These are phyloP conservation scores for Paxillus rubicundulus DNA, from an alignment of 768 basidiomycete species.

Conservation along the genomic window DNA sequence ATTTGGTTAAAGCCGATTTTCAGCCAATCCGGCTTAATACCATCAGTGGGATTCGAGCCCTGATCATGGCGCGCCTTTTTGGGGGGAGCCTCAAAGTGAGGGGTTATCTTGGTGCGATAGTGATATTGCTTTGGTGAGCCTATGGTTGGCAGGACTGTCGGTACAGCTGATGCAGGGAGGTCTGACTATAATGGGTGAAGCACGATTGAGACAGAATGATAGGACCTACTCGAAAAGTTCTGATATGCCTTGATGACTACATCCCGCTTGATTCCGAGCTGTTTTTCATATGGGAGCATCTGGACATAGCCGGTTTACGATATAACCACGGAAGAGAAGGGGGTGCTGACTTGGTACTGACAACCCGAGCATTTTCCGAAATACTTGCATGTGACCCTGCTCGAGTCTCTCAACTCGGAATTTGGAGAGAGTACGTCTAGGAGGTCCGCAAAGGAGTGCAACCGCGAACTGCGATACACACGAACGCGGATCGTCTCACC, in stretches of 20 bases:
- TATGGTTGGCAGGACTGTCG: conserved; percentile 68
- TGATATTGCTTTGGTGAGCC: conserved; percentile 87
- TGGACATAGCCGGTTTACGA: conserved; percentile 25
- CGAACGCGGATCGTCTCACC: conserved; percentile 74
- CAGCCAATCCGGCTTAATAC: conserved; percentile 61
- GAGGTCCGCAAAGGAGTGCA: conserved; percentile 77
- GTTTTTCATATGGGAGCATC: conserved; percentile 86
- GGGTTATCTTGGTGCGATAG: conserved; percentile 96
- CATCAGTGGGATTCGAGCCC: not conserved
- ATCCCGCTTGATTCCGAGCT: conserved; percentile 82
- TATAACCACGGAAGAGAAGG: not conserved
- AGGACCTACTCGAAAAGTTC: conserved; percentile 54
- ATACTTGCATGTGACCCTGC: conserved; percentile 73
- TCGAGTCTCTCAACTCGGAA: conserved; percentile 59
- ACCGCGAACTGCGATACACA: conserved; percentile 65
- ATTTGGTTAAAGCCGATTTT: conserved; percentile 88
- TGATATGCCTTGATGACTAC: conserved; percentile 83
- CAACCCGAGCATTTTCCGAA: conserved; percentile 91
- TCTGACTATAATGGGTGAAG: conserved; percentile 30
- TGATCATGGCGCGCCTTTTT: conserved; percentile 33
- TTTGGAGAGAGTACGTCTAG: conserved; percentile 66
- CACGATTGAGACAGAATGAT: conserved; percentile 20
- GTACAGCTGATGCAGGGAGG: conserved; percentile 55
- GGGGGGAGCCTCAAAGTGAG: conserved; percentile 85
- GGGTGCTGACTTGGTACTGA: conserved; percentile 75